phyloP scores from a whole-genome alignment of 2,329 filamentous ascomycete genomes.

The Trichophyton verrucosum region DNA sequence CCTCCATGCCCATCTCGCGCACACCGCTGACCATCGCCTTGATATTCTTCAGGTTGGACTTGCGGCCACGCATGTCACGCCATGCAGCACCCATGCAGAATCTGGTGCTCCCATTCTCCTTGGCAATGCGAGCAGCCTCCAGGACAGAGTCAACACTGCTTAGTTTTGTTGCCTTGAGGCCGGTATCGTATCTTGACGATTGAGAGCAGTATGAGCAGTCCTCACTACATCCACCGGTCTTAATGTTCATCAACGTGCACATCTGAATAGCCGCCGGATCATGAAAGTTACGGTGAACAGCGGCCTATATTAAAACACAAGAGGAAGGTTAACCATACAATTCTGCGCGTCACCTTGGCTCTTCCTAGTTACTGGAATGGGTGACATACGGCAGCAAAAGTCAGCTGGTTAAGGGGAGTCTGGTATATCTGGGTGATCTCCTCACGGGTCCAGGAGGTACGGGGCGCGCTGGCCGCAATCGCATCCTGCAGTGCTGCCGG shows the following conservation, averaged over 20 bases:
- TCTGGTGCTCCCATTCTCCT: constrained; percentile 71
- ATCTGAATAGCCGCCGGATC: constrained; percentile 73
- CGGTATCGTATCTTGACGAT: constrained; percentile 66
- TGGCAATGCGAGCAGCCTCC: constrained; percentile 61
- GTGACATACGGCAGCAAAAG: constrained; percentile 52
- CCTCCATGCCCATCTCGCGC: constrained; percentile 71
- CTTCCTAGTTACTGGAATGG: neutral
- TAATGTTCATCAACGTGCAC: constrained; percentile 94
- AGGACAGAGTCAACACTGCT: constrained; percentile 71
- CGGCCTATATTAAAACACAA: constrained; percentile 40
- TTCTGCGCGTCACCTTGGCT: neutral
- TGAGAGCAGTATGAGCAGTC: constrained; percentile 91
- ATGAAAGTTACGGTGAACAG: constrained; percentile 74
- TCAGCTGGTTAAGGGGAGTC: constrained; percentile 65
- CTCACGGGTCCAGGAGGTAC: constrained; percentile 67
- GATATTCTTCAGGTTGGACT: constrained; percentile 70
- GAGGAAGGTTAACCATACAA: neutral
- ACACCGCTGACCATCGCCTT: constrained; percentile 77
- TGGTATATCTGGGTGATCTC: constrained; percentile 75
- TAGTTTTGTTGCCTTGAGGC: constrained; percentile 67
- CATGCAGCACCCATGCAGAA: constrained; percentile 95
- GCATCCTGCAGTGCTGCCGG: constrained; percentile 26
- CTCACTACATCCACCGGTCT: constrained; percentile 82
- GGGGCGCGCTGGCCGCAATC: constrained; percentile 33
- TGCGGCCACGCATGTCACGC: constrained; percentile 86